Percentiles rank a stretch among this genome's conserved stretches.
Evolutionary conservation across 768 basidiomycete genomes (phyloP).

Genomic region (Postia placenta): DNA sequence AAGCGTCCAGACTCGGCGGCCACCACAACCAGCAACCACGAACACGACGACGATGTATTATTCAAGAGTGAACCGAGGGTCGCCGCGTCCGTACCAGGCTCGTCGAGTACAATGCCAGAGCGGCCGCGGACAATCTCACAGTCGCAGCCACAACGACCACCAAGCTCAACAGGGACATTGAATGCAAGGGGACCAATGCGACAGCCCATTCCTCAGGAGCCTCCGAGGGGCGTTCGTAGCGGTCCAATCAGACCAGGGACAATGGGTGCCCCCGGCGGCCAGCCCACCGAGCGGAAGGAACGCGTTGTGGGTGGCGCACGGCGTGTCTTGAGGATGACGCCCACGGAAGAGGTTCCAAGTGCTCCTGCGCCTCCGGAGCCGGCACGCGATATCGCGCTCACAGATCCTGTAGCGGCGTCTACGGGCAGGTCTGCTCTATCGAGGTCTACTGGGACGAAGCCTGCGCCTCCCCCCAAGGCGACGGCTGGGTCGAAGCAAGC

Average conservation of each 20-base stretch:
- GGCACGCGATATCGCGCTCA: not conserved
- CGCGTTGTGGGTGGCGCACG: constrained; percentile 18
- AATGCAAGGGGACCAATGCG: too few species aligned
- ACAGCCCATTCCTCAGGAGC: not conserved
- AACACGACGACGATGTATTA: not conserved
- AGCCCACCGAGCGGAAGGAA: constrained; percentile 6
- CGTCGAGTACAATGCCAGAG: not conserved
- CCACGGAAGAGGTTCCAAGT: not conserved
- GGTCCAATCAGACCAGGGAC: constrained; percentile 4
- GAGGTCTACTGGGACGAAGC: not conserved
- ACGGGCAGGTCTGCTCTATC: not conserved
- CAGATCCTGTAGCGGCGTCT: not conserved
- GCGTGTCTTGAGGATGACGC: constrained; percentile 13
- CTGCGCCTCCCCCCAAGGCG: not conserved
- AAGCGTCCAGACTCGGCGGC: not conserved
- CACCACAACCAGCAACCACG: not conserved
- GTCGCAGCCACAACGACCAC: not conserved
- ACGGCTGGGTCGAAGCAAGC: not conserved
- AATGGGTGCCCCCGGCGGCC: constrained; percentile 1
- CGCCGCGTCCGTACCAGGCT: too few species aligned
- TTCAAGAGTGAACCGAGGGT: not conserved
- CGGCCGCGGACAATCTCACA: not conserved
- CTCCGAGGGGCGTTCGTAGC: not conserved
- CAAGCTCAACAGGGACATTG: not conserved
- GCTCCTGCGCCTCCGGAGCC: not conserved